A percentile compares a stretch with the other conserved stretches of the same genome.
Evolutionary conservation across 768 basidiomycete genomes (phyloP).

Genomic region (Leccinum truebloodii): DNA sequence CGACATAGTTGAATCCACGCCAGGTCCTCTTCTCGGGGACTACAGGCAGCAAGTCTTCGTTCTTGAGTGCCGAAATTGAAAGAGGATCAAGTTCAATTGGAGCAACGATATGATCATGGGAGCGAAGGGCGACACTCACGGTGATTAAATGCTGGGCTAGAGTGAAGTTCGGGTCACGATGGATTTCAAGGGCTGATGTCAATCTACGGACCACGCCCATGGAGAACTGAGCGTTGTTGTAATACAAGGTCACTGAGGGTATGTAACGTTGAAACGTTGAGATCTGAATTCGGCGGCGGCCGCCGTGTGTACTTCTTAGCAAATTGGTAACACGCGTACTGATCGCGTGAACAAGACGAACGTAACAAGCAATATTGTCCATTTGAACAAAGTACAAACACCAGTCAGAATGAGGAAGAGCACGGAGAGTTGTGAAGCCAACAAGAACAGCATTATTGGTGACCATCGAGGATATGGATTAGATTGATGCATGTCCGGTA

Average conservation of each 20-base stretch:
- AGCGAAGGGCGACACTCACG: constrained; percentile 36
- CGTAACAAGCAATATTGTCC: neutral
- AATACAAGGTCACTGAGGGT: neutral
- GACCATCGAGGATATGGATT: constrained; percentile 24
- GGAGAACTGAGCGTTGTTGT: constrained; percentile 2
- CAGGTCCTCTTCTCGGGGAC: constrained; percentile 63
- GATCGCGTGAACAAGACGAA: neutral
- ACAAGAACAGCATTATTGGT: constrained; percentile 7
- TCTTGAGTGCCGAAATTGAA: constrained; percentile 41
- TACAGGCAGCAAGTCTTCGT: constrained; percentile 74
- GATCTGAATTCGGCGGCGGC: neutral
- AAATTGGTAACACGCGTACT: neutral
- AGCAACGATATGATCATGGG: neutral
- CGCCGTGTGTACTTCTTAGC: neutral
- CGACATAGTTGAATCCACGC: constrained; percentile 63
- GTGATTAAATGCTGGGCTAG: constrained; percentile 58
- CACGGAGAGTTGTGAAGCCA: constrained; percentile 11
- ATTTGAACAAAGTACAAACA: neutral
- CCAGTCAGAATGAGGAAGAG: neutral
- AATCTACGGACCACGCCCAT: constrained; percentile 31
- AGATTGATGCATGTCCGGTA: constrained; percentile 34
- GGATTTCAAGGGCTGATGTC: constrained; percentile 46
- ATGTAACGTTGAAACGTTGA: neutral
- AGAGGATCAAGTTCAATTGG: neutral
- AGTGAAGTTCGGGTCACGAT: constrained; percentile 53